Conservation (phyloP, 1,284 basidiomycete species). For the Serendipita sp. region DNA sequence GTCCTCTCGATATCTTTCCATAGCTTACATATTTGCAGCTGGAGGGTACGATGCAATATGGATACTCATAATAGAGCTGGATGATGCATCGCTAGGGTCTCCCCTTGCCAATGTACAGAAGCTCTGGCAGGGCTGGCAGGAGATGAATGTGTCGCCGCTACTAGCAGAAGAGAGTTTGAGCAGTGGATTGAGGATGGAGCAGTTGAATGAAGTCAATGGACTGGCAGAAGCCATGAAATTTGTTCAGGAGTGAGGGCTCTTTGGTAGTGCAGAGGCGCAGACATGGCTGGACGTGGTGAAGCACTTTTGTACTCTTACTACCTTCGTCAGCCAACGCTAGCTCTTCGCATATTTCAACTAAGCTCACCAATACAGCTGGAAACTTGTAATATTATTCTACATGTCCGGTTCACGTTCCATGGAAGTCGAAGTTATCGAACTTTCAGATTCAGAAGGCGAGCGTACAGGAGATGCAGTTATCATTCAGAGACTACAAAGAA, state of each 20-base stretch:
- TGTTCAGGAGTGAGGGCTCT: not conserved
- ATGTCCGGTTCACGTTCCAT: too few species aligned
- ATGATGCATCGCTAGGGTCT: slow-evolving; percentile 27
- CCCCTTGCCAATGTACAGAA: slow-evolving; percentile 40
- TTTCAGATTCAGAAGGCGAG: not conserved
- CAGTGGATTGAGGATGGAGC: slow-evolving; percentile 56
- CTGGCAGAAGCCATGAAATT: slow-evolving; percentile 32
- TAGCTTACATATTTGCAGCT: slow-evolving; percentile 33
- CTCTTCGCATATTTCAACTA: too few species aligned
- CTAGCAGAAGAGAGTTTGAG: slow-evolving; percentile 59
- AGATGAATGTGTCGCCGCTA: slow-evolving; percentile 68
- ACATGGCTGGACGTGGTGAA: too few species aligned
- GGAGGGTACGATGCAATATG: slow-evolving; percentile 97
- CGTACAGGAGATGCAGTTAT: not conserved
- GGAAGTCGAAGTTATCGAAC: not conserved
- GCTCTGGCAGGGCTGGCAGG: slow-evolving; percentile 61
- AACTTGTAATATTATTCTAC: too few species aligned
- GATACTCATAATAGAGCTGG: slow-evolving; percentile 67
- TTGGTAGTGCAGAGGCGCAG: not conserved
- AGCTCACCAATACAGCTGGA: too few species aligned
- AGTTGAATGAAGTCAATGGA: slow-evolving; percentile 44
- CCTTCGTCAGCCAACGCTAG: not conserved
- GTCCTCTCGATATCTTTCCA: not conserved
- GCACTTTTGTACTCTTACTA: not conserved
- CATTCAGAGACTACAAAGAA: not conserved